Evolutionary conservation across 306 rosid genomes (phyloP).

Genomic region (Vigna unguiculata): DNA sequence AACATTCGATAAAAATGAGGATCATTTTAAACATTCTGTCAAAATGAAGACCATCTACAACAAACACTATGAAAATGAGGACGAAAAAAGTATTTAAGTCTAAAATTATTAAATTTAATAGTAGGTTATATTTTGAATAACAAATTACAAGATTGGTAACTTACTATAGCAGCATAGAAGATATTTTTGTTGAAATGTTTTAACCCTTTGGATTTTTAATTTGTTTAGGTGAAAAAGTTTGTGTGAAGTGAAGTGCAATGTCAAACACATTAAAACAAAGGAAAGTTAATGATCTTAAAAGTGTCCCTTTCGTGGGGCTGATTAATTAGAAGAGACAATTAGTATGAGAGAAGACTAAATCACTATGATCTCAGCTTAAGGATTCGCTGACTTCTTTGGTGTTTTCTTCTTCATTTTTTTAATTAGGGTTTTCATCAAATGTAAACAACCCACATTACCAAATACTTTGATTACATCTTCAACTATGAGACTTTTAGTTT

Average conservation of each 20-base stretch:
- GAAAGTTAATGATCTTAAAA: conserved; percentile 27
- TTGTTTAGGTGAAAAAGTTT: conserved; percentile 20
- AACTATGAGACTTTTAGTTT: too few species aligned
- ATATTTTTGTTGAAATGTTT: conserved; percentile 14
- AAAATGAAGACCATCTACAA: too few species aligned
- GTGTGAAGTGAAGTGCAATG: conserved; percentile 5
- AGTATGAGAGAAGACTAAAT: conserved; percentile 40
- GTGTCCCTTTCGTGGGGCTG: conserved; percentile 40
- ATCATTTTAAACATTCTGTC: too few species aligned
- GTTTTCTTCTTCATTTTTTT: not conserved
- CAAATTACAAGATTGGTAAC: too few species aligned
- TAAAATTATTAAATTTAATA: conserved; percentile 25
- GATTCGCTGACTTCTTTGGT: conserved; percentile 51
- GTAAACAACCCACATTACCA: not conserved
- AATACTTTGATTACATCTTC: too few species aligned
- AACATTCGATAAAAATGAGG: too few species aligned
- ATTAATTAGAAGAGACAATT: conserved; percentile 42
- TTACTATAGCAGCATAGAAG: too few species aligned
- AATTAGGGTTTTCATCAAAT: not conserved
- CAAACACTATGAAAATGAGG: too few species aligned
- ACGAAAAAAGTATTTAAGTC: too few species aligned
- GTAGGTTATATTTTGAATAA: not conserved
- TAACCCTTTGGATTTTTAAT: conserved; percentile 14
- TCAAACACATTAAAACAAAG: conserved; percentile 40
- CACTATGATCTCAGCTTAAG: conserved; percentile 54